Base-by-base conservation (phyloP, 257 asterid species). In the Penstemon barbatus region DNA sequence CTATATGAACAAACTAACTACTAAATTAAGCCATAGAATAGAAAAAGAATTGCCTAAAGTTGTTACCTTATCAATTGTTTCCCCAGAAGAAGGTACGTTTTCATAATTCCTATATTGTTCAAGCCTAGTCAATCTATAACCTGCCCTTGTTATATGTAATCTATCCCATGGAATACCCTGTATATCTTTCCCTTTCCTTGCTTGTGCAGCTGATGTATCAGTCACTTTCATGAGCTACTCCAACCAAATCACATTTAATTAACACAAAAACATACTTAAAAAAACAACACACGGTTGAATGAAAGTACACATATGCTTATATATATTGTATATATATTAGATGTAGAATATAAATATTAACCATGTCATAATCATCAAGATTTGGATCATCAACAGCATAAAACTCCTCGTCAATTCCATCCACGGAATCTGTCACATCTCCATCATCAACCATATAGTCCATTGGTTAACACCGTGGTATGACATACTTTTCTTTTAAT, bases 161-260 rank as follows among this genome's bases (percentile, higher is more conserved):
- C 84, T 75, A 49, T 84, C 80, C 96, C 96, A 89, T 9, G 92
- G 87, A 72, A 89, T 89, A 8, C 95, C 95, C 74, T 89, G 96
- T 66, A 85, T 73, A 70, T 89, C 96, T 73, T 89, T 89, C 72
- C 96, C 96, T 70, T 84, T 77, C 73, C 95, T 82, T 54, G 92
- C 96, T 87, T 85, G 90, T 54, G 82, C 78, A 44, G 95, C 86
- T 1, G 95, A 85, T 60, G 95, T 89, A 81, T 89, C 95, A 3
- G 96, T 83, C 74, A 83, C 89, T 75, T 85, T 85, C 68, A 83
- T 80, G 48, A 82, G 84, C 95, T 88, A 64, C 42, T 45, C 64
- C 63, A 61, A 77, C 48, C 9, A 68, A 70, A 63, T 57, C 6
- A 41, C 49, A 48, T 3, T 54, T 44, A 71, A 38, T 53, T 37